These are phyloP conservation scores for Pseudopithomyces maydicus DNA, from an alignment of 2,329 filamentous ascomycete species.

Conservation along the genomic window DNA sequence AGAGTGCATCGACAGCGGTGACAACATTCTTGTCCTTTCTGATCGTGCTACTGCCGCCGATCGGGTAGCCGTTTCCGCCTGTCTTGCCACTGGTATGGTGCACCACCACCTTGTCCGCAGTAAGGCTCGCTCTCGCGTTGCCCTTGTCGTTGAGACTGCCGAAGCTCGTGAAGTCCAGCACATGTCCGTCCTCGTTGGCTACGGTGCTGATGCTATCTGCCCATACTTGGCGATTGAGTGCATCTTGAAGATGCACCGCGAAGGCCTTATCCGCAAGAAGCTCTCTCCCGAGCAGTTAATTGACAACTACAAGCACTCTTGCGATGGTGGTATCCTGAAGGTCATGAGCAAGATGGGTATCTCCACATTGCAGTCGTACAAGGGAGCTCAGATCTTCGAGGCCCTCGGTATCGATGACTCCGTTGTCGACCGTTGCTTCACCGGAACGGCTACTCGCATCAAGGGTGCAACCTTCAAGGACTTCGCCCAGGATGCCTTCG, in stretches of 20 bases:
- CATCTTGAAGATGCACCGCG: slow-evolving; percentile 93
- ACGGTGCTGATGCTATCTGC: slow-evolving; percentile 92
- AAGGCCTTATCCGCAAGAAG: slow-evolving; percentile 90
- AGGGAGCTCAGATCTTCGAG: slow-evolving; percentile 97
- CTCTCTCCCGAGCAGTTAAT: slow-evolving; percentile 81
- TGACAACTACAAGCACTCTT: slow-evolving; percentile 95
- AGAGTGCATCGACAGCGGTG: slow-evolving; percentile 78
- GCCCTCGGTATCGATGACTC: slow-evolving; percentile 90
- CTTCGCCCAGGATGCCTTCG: slow-evolving; percentile 92
- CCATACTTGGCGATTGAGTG: slow-evolving; percentile 96
- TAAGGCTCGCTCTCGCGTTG: slow-evolving; percentile 90
- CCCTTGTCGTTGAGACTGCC: slow-evolving; percentile 86
- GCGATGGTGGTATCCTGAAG: slow-evolving; percentile 94
- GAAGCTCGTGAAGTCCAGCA: slow-evolving; percentile 98
- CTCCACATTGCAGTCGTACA: slow-evolving; percentile 93
- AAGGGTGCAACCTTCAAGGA: slow-evolving; percentile 91
- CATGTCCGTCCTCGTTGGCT: slow-evolving; percentile 97
- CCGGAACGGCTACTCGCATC: slow-evolving; percentile 91
- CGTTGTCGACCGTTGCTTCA: slow-evolving; percentile 93
- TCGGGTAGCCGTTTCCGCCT: slow-evolving; percentile 82
- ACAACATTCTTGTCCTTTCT: slow-evolving; percentile 87
- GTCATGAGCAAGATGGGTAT: slow-evolving; percentile 99
- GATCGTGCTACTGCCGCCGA: slow-evolving; percentile 84
- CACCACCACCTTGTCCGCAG: slow-evolving; percentile 95
- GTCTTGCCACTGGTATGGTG: slow-evolving; percentile 88